These are phyloP conservation scores for Fusarium coicis DNA, from an alignment of 2,329 filamentous ascomycete species.

Conservation along the genomic window DNA sequence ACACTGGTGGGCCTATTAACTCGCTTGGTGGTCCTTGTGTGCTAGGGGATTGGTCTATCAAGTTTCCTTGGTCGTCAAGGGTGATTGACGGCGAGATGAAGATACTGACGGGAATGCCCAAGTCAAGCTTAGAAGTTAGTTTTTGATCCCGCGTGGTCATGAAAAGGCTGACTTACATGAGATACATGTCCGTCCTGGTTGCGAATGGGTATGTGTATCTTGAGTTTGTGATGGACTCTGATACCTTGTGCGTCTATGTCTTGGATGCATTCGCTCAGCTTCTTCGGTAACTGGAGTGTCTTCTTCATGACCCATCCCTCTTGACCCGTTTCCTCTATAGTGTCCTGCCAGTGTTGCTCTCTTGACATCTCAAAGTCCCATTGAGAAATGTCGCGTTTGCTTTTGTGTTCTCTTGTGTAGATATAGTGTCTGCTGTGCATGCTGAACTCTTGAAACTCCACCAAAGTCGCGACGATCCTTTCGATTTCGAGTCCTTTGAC, in stretches of 20 bases:
- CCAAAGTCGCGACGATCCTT: slow-evolving; percentile 78
- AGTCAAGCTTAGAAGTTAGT: slow-evolving; percentile 69
- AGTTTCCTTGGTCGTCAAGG: slow-evolving; percentile 84
- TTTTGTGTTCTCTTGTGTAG: slow-evolving; percentile 66
- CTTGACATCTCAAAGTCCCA: slow-evolving; percentile 67
- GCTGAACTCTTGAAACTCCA: slow-evolving; percentile 79
- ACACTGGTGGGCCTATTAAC: slow-evolving; percentile 83
- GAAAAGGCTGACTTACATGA: slow-evolving; percentile 65
- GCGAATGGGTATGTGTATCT: slow-evolving; percentile 86
- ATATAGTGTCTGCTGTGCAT: slow-evolving; percentile 58
- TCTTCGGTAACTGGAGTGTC: slow-evolving; percentile 78
- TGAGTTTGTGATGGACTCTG: slow-evolving; percentile 90
- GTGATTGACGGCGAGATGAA: slow-evolving; percentile 95
- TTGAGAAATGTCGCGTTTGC: slow-evolving; percentile 68
- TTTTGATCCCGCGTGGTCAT: fast-evolving
- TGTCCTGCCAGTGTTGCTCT: slow-evolving; percentile 72
- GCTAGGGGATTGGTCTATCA: slow-evolving; percentile 68
- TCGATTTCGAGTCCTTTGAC: slow-evolving; percentile 88
- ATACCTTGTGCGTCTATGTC: slow-evolving; percentile 88
- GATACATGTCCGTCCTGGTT: slow-evolving; percentile 95
- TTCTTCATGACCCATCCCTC: slow-evolving; percentile 72
- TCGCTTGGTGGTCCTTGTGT: slow-evolving; percentile 62
- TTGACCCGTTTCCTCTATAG: slow-evolving; percentile 73
- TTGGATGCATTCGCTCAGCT: slow-evolving; percentile 83
- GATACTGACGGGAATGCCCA: slow-evolving; percentile 87